Evolutionary conservation across 257 asterid species (phyloP).

Genomic region (Coffea eugenioides): DNA sequence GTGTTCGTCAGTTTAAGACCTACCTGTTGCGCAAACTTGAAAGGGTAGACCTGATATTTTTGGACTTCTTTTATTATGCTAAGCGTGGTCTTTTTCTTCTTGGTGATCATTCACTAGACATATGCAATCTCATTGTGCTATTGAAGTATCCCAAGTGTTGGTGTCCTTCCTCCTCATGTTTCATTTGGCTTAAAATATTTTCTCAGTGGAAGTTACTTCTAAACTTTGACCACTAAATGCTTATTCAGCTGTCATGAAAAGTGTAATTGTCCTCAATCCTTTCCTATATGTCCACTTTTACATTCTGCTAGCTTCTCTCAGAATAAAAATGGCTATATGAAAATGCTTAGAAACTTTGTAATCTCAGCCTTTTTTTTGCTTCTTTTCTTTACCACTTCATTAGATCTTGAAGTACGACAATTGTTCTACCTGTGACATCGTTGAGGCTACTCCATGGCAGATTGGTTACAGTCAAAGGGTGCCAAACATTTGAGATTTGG

Average conservation of each 20-base stretch:
- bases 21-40: conserved; percentile 78
- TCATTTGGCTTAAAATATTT: too few relatives aligned
- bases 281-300: not conserved
- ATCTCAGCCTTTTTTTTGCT: not conserved
- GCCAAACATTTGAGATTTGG: not conserved
- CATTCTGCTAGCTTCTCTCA: too few relatives aligned
- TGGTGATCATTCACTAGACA: not conserved
- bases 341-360: not conserved
- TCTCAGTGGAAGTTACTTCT: not conserved
- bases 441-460: not conserved
- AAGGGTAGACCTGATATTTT: conserved; percentile 42
- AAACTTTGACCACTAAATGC: not conserved
- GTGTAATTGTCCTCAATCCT: not conserved
- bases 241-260: not conserved
- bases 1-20: conserved; percentile 97
- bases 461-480: not conserved
- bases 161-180: not conserved
- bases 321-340: not conserved
- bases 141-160: not conserved
- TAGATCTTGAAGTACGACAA: too few relatives aligned
- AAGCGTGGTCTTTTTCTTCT: conserved; percentile 1
- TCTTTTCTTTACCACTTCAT: not conserved
- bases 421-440: not conserved
- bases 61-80: not conserved
- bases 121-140: not conserved